These are phyloP conservation scores for Mycosphaerelloides madeirae DNA, from an alignment of 2,329 filamentous ascomycete genomes.

Conservation along the genomic window DNA sequence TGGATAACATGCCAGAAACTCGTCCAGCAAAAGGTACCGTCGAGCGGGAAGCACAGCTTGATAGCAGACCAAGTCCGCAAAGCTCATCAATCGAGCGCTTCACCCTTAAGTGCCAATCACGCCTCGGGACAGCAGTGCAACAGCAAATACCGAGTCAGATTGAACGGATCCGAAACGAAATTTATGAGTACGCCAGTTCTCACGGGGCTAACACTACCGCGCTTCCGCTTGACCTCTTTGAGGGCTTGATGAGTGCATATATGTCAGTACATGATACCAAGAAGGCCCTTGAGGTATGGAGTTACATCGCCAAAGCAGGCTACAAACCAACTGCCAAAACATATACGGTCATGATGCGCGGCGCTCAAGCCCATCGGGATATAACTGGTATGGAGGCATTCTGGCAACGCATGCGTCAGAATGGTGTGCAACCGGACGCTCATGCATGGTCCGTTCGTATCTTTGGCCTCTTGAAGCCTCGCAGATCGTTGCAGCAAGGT, in stretches of 20 bases:
- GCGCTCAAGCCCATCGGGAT: conserved; percentile 60
- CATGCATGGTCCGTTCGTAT: conserved; percentile 68
- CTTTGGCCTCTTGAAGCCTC: conserved; percentile 54
- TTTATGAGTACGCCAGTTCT: conserved; percentile 4
- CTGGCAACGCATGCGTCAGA: conserved; percentile 60
- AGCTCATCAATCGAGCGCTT: conserved; percentile 1
- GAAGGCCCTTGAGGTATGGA: conserved; percentile 53
- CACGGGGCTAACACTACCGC: conserved; percentile 4
- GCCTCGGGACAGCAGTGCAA: conserved; percentile 10
- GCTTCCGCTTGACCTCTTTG: conserved; percentile 29
- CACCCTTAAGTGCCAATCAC: conserved; percentile 4
- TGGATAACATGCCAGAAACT: not conserved
- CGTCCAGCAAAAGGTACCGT: not conserved
- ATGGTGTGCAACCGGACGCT: conserved; percentile 58
- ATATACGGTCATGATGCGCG: conserved; percentile 69
- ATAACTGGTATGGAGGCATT: conserved; percentile 57
- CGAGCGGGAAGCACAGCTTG: conserved; percentile 1
- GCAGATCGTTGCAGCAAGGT: conserved; percentile 43
- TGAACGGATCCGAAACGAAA: conserved; percentile 8
- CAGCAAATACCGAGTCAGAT: conserved; percentile 2
- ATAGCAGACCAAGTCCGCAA: not conserved
- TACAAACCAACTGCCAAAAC: conserved; percentile 58
- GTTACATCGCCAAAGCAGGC: conserved; percentile 51
- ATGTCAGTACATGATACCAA: conserved; percentile 41
- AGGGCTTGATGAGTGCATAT: conserved; percentile 45